Evolutionary conservation across 306 rosid genomes (phyloP), one percentile per base, ranked within the genome.

Genomic region (Oemleria cerasiformis): DNA sequence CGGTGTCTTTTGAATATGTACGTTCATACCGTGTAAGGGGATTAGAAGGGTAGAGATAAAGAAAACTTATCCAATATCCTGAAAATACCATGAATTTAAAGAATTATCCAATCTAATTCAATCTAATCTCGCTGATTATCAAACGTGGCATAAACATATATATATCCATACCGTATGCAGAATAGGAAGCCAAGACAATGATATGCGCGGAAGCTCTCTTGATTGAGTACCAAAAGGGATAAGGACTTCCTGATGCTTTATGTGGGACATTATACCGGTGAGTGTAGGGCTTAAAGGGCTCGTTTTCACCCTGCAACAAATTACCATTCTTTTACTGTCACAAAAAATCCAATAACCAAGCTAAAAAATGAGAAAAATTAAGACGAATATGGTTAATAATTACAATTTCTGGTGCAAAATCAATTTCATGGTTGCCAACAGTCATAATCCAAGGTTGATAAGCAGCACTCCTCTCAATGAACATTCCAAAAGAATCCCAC

Each of bases 391-490:
- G 45, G 49, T 13, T 20, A 43, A 48, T 9, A 25, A 13, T 88
- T 73, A 92, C 98, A 60, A 92, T 75, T 74, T 84, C 81, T 19
- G 97, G 93, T 45, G 41, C 86, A 77, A 79, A 90, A 79, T 87
- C 92, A 64, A 93, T 21, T 79, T 90, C 98, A 77, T 93, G 98
- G 77, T 93, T 93, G 56, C 97, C 98, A 30, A 88, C 85, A 16
- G 96, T 90, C 98, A 97, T 90, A 74, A 93, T 88, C 98, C 98
- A 93, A 17, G 98, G 98, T 79, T 93, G 97, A 90, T 88, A 93
- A 67, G 98, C 98, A 74, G 7, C 64, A 55, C 94, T 90, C 81
- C 98, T 88, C 84, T 93, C 97, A 2, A 58, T 19, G 6, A 90
- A 91, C 64, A 97, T 88, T 82, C 89, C 97, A 93, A 92, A 88